These are phyloP conservation scores for Cadophora sp. DNA, from an alignment of 2,329 filamentous ascomycete species.

Conservation along the genomic window DNA sequence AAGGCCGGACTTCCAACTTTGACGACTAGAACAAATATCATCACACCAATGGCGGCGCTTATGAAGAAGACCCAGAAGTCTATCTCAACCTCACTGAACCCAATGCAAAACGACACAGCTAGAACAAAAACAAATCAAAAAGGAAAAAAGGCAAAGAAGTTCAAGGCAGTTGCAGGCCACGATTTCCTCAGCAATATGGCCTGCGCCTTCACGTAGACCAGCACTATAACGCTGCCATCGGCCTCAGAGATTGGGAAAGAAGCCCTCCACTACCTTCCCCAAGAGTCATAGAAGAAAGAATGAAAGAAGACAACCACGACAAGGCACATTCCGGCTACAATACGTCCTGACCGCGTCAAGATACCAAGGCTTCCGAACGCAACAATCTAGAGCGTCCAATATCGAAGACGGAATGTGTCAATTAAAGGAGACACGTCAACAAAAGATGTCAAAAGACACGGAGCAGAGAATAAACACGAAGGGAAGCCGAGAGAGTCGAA, in stretches of 20 bases:
- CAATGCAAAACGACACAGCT: not conserved
- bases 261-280: too few relatives aligned
- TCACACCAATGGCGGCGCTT: not conserved
- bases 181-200: conserved; percentile 3
- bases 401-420: too few relatives aligned
- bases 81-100: not conserved
- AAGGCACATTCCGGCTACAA: too few relatives aligned
- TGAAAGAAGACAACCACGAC: too few relatives aligned
- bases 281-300: too few relatives aligned
- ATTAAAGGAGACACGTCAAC: too few relatives aligned
- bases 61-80: not conserved
- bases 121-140: not conserved
- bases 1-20: not conserved
- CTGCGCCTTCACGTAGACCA: not conserved
- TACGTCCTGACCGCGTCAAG: too few relatives aligned
- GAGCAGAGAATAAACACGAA: too few relatives aligned
- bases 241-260: too few relatives aligned
- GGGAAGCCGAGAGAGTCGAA: too few relatives aligned
- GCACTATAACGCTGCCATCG: not conserved
- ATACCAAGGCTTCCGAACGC: too few relatives aligned
- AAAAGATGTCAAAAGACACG: not conserved
- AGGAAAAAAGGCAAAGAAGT: conserved; percentile 5
- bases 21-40: not conserved
- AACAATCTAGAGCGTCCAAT: too few relatives aligned
- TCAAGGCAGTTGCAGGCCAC: not conserved